Evolutionary conservation across 2,329 filamentous ascomycete genomes (phyloP), one percentile per base, ranked within the genome.

Genomic region (Aspergillus ruber): DNA sequence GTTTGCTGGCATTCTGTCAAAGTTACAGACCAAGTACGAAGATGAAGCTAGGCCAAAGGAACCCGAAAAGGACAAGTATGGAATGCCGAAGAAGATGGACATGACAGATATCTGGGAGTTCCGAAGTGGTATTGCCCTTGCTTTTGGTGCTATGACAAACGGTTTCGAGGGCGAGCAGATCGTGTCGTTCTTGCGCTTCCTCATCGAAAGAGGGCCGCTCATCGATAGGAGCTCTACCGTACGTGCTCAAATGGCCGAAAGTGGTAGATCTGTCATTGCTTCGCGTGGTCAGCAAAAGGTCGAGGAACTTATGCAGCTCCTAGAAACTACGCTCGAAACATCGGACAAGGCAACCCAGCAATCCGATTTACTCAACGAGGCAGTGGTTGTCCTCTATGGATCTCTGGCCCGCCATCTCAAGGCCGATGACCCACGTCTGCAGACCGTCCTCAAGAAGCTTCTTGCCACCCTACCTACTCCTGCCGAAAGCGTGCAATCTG

Each of bases 381-480:
- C 94, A 15, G 90, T 98, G 45, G 90, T 98, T 57, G 93, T 98
- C 58, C 85, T 98, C 66, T 98, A 98, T 60, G 93, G 93, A 64
- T 91, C 94, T 44, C 74, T 98, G 33, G 93, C 90, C 39, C 83
- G 88, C 44, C 93, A 98, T 74, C 73, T 98, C 50, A 82, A 86
- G 56, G 71, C 83, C 6, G 89, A 90, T n/a, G 93, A 98, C 66
- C 73, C 82, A 55, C 90, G 94, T 60, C 82, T 97, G 43, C 89
- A 90, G 1, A 83, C 86, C 48, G 93, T 98, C 41, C 84, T 98
- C 44, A 85, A 91, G 57, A 83, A 90, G 52, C 76, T 98, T 18
- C 77, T 98, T 47, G 82, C 83, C 18, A 96, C 94, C 6, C 75
- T 98, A 40, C 93, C 86, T 66, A 97, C 91, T 10, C 93, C 93